Conservation (phyloP, 2,329 filamentous ascomycete species). For the Diaporthe vaccinii region DNA sequence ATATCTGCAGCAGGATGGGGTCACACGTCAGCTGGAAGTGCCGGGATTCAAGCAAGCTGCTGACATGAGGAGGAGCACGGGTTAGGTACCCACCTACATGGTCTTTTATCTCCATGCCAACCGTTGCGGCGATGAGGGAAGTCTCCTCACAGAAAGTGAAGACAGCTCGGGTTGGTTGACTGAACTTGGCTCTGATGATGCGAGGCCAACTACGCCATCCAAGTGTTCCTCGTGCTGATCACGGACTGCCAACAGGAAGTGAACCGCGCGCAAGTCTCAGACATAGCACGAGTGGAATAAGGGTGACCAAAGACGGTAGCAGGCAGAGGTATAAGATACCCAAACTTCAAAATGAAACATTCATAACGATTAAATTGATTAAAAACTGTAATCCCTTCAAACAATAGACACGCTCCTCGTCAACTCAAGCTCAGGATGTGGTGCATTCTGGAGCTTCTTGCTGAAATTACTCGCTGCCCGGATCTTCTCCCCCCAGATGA, state of each 20-base stretch:
- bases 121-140: neutral
- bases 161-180: neutral
- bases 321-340: neutral
- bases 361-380: neutral
- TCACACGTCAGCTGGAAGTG: neutral
- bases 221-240: neutral
- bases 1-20: neutral
- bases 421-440: slow-evolving; percentile 47
- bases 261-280: neutral
- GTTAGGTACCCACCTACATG: neutral
- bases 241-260: neutral
- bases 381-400: neutral
- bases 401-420: slow-evolving; percentile 45
- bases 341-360: neutral
- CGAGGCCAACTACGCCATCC: neutral
- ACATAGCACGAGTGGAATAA: neutral
- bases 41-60: neutral
- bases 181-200: neutral
- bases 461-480: slow-evolving; percentile 62
- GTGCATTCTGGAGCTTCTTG: slow-evolving; percentile 54
- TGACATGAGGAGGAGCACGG: neutral
- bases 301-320: neutral
- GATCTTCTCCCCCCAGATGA: slow-evolving; percentile 58
- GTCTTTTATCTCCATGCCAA: neutral
- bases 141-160: neutral